These are phyloP conservation scores for Tetrahymena borealis DNA, from an alignment of 73 alveolate species.

Conservation along the genomic window DNA sequence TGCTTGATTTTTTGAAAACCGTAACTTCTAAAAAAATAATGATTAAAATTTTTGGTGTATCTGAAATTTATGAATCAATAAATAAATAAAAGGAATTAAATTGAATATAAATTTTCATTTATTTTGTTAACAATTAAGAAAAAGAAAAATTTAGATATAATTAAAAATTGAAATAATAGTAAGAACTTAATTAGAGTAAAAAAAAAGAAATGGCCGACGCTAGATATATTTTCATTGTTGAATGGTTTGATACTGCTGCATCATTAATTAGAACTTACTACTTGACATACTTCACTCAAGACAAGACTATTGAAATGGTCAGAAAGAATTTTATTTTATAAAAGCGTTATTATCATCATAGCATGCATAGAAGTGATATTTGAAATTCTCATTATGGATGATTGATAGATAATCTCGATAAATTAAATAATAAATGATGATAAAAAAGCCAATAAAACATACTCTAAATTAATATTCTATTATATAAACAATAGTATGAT, in stretches of 20 bases:
- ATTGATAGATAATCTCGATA: background rate
- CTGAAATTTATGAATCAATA: background rate
- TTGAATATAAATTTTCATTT: background rate
- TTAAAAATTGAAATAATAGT: background rate
- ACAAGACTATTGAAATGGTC: constrained; percentile 92
- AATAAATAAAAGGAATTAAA: background rate
- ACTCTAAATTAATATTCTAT: no score
- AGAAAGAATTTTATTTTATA: background rate
- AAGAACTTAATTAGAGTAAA: no score
- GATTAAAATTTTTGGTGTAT: background rate
- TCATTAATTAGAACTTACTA: constrained; percentile 74
- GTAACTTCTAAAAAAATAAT: background rate
- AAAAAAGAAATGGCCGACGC: constrained; percentile 48
- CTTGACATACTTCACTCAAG: constrained; percentile 81
- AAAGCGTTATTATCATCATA: background rate
- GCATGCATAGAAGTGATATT: background rate
- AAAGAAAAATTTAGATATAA: background rate
- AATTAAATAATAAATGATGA: background rate
- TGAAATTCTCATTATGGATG: background rate
- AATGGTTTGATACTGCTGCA: constrained; percentile 90
- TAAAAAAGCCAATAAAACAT: no score
- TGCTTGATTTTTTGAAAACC: background rate
- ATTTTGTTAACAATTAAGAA: background rate
- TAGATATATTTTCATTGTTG: constrained; percentile 84
- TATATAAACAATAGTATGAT: constrained; percentile 84